Conservation (phyloP, 352 stramenopile species). For the Phytopythium aichiense region DNA sequence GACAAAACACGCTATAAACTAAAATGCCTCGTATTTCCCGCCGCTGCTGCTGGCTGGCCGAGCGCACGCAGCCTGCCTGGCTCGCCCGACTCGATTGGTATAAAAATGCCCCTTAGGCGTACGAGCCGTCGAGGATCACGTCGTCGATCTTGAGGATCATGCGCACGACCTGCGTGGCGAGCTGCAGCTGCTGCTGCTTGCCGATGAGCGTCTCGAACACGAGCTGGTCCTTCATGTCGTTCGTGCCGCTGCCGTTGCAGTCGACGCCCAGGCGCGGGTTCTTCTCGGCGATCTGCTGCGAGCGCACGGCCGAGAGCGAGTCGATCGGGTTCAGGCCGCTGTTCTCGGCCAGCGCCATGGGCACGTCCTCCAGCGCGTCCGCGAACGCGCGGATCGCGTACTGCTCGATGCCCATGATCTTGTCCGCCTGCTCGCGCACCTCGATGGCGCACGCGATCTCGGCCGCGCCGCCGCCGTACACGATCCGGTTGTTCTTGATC, state of each 20-base stretch:
- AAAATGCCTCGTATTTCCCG: constrained; percentile 13
- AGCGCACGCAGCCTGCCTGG: too few species aligned
- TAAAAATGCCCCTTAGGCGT: constrained; percentile 42
- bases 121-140: constrained; percentile 95
- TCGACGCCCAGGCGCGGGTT: constrained; percentile 96
- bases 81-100: too few species aligned
- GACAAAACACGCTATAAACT: too few species aligned
- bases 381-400: constrained; percentile 99
- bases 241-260: constrained; percentile 91
- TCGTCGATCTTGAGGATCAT: constrained; percentile 99
- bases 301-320: constrained; percentile 96
- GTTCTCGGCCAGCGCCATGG: constrained; percentile 99
- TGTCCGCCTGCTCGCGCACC: constrained; percentile 87
- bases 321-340: constrained; percentile 97
- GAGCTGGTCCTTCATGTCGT: constrained; percentile 98
- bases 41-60: too few species aligned
- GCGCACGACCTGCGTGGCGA: constrained; percentile 99
- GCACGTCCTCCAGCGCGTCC: constrained; percentile 98
- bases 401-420: constrained; percentile 87
- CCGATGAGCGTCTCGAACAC: constrained; percentile 99
- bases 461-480: constrained; percentile 97
- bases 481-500: constrained; percentile 99
- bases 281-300: constrained; percentile 91
- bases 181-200: constrained; percentile 99
- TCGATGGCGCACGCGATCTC: constrained; percentile 98